A percentile compares a stretch with the other conserved stretches of the same genome.
phyloP scores from a whole-genome alignment of 176 grass and related monocot genomes.

The Stipa capillata region DNA sequence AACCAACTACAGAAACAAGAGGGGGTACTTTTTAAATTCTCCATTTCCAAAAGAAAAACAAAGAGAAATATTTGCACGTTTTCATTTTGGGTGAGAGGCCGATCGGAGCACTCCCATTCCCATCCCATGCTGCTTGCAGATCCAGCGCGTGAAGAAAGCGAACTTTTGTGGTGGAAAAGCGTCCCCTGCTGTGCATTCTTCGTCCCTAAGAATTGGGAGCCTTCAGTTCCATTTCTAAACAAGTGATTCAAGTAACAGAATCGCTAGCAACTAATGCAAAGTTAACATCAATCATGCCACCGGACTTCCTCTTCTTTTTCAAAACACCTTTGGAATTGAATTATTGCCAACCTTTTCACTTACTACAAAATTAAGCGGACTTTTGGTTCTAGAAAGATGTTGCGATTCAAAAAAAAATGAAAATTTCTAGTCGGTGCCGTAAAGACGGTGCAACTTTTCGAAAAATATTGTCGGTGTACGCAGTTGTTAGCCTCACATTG shows the following conservation, averaged over 20 bases:
- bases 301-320: neutral
- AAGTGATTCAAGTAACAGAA: neutral
- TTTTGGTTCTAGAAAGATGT: neutral
- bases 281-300: neutral
- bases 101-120: neutral
- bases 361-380: neutral
- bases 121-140: neutral
- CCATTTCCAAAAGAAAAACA: too few relatives aligned
- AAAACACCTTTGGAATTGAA: neutral
- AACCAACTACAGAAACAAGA: too few relatives aligned
- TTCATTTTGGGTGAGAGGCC: neutral
- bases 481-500: too few relatives aligned
- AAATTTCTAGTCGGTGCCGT: neutral
- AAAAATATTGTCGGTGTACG: too few relatives aligned
- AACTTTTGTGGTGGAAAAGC: slow-evolving; percentile 16
- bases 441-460: too few relatives aligned
- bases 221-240: neutral
- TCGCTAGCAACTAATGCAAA: neutral
- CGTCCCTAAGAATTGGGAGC: neutral
- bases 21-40: too few relatives aligned
- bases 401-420: neutral
- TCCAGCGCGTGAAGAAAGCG: neutral
- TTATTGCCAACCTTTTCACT: neutral
- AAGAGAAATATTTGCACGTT: too few relatives aligned
- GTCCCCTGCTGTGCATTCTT: slow-evolving; percentile 1